Base-by-base conservation (phyloP, 306 rosid species). In the Alnus rubra region DNA sequence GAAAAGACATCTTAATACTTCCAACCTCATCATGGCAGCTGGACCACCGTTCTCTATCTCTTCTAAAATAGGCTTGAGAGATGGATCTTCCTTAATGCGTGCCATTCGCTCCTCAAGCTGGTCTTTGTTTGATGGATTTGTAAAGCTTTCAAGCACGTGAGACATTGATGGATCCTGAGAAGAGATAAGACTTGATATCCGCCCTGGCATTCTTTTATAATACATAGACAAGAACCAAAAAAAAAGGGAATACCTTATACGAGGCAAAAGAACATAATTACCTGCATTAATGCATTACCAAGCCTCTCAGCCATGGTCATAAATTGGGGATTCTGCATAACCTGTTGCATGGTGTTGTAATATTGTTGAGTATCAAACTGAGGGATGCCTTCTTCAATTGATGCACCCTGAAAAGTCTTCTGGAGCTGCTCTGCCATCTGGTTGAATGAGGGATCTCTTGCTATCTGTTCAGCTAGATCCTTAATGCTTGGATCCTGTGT, bases 361-460 rank as follows among this genome's bases (percentile, higher is more conserved):
- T 96, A 96, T 76, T 96, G 97, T 79, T 93, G 96, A 74, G 87
- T 86, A 88, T 96, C 97, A 83, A 96, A 93, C 85, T 80, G 88
- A 59, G 98, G 98, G 81, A 90, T 52, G 77, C 92, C 79, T 1
- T 93, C 96, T 12, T 88, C 88, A 50, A 35, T 87, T 73, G 95
- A 11, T 67, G 82, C 81, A 77, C 90, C 97, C 77, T 96, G 94
- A 85, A 96, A 88, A 72, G 93, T 89, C 80, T 93, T 89, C 88
- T 96, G 97, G 81, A 96, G 96, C 85, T 93, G 98, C 83, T 96
- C 98, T 42, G 97, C 99, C 99, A 96, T 96, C 83, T 93, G 97
- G 87, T 87, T 96, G 88, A 96, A 96, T 16, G 99, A 81, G 60
- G 99, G 98, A 85, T 96, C 99, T 84, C 87, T 88, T 42, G 99